Base-by-base conservation (phyloP, 352 stramenopile species). In the Globisporangium mamillatum region DNA sequence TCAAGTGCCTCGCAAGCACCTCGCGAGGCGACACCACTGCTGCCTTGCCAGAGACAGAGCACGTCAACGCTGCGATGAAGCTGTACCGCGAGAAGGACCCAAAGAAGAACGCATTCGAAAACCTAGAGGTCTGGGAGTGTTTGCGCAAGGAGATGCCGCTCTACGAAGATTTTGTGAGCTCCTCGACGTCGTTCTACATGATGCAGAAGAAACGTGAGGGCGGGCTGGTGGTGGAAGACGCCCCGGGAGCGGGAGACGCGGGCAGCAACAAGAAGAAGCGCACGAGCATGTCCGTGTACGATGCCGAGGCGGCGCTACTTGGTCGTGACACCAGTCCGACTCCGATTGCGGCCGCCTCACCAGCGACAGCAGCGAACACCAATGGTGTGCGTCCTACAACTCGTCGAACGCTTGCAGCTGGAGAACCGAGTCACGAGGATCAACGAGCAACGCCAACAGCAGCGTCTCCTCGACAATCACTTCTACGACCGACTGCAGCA, bases 81-180 rank as follows among this genome's bases (percentile, higher is more conserved):
- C 41, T 62, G 16, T 68, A 63, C 14, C 63, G 46, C 18, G 63
- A 58, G 3, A 29, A 68, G 27, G 54, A 68, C 38, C 54, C 54
- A 2, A 68, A 56, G 27, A 29, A 50, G 16, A 25, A 54, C 36
- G 2, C 63, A 54, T 68, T 68, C 20, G 63, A 68, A 10, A 58
- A 62, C 36, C 3, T 63, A 4, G 63, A 68, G 10, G 53, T 68
- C 34, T 68, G 63, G 63, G 27, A 68, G 38, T 54, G 50, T 38
- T 38, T 68, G 63, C 63, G 63, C 54, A 38, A 34, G 32, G 56
- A 68, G 36, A 44, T 68, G 34, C 63, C 63, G 63, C 63, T 32
- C 10, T 52, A 68, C 63, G 63, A 68, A 44, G 63, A 68, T 9
- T 55, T 68, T 29, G 24, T 68, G 20, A 10, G 27, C 8, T 63